Evolutionary conservation across 2,329 filamentous ascomycete species (phyloP).

Genomic region (Fusarium miscanthi): DNA sequence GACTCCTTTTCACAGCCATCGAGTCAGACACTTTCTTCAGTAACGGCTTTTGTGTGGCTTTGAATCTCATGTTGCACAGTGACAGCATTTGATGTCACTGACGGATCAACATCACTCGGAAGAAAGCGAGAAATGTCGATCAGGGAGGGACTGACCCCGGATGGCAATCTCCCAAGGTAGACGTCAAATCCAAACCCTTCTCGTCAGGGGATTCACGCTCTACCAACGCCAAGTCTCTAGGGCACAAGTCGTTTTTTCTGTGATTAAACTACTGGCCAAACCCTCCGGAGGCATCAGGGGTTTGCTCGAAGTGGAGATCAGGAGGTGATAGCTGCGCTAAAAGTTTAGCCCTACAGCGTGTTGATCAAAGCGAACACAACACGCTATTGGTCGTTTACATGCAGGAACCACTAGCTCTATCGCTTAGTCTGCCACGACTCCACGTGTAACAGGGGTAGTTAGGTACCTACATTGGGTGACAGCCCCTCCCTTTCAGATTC

Average conservation of each 20-base stretch:
- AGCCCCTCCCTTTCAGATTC: neutral
- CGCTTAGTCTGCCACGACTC: constrained; percentile 13
- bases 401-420: constrained; percentile 25
- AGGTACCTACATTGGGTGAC: neutral
- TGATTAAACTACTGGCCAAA: neutral
- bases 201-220: neutral
- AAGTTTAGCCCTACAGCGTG: constrained; percentile 25
- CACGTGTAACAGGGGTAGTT: constrained; percentile 25
- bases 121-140: constrained; percentile 29
- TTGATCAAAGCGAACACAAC: constrained; percentile 1
- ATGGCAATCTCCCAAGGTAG: constrained; percentile 30
- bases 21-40: neutral
- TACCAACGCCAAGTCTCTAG: neutral
- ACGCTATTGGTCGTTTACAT: constrained; percentile 17
- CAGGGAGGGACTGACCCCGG: constrained; percentile 23
- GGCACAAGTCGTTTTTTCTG: neutral
- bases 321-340: neutral
- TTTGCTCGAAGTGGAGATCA: constrained; percentile 17
- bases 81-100: constrained; percentile 9
- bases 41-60: neutral
- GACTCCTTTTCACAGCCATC: constrained; percentile 2
- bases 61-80: neutral
- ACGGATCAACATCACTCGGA: constrained; percentile 18
- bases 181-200: neutral
- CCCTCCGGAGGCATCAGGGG: constrained; percentile 11